Conservation (phyloP, 192 early-diverging fungal species). For the Coemansia sp. region DNA sequence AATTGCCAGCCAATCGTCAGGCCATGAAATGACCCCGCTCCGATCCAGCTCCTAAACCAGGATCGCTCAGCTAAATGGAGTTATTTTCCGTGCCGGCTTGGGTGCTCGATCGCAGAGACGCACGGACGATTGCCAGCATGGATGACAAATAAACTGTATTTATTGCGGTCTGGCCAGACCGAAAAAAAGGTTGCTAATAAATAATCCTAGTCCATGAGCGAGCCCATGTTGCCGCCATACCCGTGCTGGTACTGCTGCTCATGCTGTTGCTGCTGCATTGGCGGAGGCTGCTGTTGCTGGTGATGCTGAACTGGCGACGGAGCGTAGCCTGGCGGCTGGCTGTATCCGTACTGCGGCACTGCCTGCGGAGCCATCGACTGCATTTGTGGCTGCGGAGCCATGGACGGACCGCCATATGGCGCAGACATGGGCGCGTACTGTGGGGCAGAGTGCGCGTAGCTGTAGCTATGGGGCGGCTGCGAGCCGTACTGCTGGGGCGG, state of each 20-base stretch:
- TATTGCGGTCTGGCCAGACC: no score
- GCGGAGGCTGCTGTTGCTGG: constrained; percentile 12
- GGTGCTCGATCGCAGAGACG: not conserved
- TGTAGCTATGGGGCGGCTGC: constrained; percentile 27
- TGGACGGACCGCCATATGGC: constrained; percentile 12
- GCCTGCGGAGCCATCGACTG: constrained; percentile 16
- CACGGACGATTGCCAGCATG: not conserved
- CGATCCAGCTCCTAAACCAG: not conserved
- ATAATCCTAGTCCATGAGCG: constrained; percentile 39
- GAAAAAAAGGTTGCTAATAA: not conserved
- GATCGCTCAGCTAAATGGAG: no score
- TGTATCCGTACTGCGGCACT: constrained; percentile 20
- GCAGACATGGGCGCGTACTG: constrained; percentile 23
- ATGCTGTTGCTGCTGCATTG: constrained; percentile 24
- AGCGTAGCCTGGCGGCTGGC: constrained; percentile 10
- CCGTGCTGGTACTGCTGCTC: constrained; percentile 43
- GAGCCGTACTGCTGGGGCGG: constrained; percentile 19
- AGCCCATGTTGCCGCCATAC: constrained; percentile 43
- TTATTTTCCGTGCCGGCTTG: no score
- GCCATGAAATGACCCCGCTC: not conserved
- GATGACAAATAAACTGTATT: not conserved
- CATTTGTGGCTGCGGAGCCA: constrained; percentile 20
- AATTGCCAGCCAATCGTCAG: constrained; percentile 9
- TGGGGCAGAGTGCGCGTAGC: constrained; percentile 22
- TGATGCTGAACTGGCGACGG: constrained; percentile 7